A percentile compares a stretch with the other conserved stretches of the same genome.
phyloP scores from a whole-genome alignment of 768 basidiomycete species.

The Albatrellus ellisii region DNA sequence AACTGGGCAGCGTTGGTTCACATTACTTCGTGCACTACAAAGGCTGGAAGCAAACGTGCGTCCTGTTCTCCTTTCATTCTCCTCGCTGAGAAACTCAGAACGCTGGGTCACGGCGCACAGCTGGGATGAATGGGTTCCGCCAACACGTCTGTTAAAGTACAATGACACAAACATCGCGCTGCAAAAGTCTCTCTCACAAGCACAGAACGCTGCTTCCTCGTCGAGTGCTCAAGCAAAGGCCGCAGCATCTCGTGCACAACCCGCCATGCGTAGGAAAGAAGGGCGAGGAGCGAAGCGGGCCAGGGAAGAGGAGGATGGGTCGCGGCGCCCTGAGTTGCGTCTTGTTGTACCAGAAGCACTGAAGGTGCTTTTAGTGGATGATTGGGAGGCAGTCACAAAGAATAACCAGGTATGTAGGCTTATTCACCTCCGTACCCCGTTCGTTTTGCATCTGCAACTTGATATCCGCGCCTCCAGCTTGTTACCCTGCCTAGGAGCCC shows the following conservation, averaged over 20 bases:
- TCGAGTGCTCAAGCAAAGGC: conserved; percentile 22
- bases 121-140: conserved; percentile 97
- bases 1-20: conserved; percentile 48
- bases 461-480: too few species aligned
- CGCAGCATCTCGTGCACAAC: conserved; percentile 15
- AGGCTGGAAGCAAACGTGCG: conserved; percentile 97
- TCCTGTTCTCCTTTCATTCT: conserved; percentile 4
- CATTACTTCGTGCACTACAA: conserved; percentile 98
- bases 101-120: conserved; percentile 23
- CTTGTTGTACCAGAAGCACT: conserved; percentile 82
- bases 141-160: conserved; percentile 65
- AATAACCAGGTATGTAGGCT: conserved; percentile 63
- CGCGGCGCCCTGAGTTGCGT: conserved; percentile 80
- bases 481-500: conserved; percentile 75
- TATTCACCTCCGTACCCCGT: too few species aligned
- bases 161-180: conserved; percentile 68
- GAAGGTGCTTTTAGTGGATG: conserved; percentile 84
- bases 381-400: conserved; percentile 97
- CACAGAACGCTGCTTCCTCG: conserved; percentile 27
- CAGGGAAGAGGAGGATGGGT: conserved; percentile 72
- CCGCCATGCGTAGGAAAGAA: conserved; percentile 32
- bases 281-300: conserved; percentile 55
- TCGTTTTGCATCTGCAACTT: too few species aligned
- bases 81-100: not conserved
- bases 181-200: conserved; percentile 55